phyloP scores from a whole-genome alignment of 1,284 basidiomycete species.

The Peniophora sp. region DNA sequence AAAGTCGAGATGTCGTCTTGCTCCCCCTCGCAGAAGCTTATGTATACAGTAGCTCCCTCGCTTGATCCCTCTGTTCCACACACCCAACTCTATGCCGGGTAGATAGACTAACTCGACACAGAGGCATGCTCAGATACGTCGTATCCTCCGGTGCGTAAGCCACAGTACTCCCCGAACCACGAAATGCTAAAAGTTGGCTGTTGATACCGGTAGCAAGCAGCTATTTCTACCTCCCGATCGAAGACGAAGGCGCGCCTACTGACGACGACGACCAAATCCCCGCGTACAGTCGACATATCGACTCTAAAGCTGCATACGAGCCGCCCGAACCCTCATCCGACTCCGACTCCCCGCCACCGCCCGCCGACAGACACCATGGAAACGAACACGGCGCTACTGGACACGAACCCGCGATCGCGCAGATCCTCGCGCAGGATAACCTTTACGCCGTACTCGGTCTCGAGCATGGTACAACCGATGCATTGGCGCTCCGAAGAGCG shows the following conservation, averaged over 20 bases:
- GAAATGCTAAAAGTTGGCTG: too few relatives aligned
- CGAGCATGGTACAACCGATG: slow-evolving; percentile 43
- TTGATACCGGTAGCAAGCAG: too few relatives aligned
- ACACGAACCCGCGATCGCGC: slow-evolving; percentile 31
- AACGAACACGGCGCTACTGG: slow-evolving; percentile 17
- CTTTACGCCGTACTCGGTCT: slow-evolving; percentile 73
- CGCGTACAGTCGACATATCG: slow-evolving; percentile 33
- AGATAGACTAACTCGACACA: neutral
- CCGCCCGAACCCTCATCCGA: slow-evolving; percentile 14
- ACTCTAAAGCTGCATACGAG: slow-evolving; percentile 27
- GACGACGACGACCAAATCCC: slow-evolving; percentile 33
- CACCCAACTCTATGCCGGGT: neutral
- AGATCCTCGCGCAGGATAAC: slow-evolving; percentile 50
- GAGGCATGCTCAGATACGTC: slow-evolving; percentile 7
- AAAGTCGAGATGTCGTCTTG: too few relatives aligned
- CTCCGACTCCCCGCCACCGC: slow-evolving; percentile 15
- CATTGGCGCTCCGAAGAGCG: slow-evolving; percentile 58
- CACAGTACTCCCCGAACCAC: too few relatives aligned
- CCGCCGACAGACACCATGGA: slow-evolving; percentile 12
- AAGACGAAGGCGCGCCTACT: slow-evolving; percentile 38
- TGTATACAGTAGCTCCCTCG: too few relatives aligned
- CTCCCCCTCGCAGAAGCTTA: too few relatives aligned
- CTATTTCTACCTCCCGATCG: slow-evolving; percentile 56
- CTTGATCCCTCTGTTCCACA: neutral
- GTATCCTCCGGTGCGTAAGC: slow-evolving; percentile 9